These are phyloP conservation scores for Aspergillus cejpii DNA, from an alignment of 2,329 filamentous ascomycete species.

Conservation along the genomic window DNA sequence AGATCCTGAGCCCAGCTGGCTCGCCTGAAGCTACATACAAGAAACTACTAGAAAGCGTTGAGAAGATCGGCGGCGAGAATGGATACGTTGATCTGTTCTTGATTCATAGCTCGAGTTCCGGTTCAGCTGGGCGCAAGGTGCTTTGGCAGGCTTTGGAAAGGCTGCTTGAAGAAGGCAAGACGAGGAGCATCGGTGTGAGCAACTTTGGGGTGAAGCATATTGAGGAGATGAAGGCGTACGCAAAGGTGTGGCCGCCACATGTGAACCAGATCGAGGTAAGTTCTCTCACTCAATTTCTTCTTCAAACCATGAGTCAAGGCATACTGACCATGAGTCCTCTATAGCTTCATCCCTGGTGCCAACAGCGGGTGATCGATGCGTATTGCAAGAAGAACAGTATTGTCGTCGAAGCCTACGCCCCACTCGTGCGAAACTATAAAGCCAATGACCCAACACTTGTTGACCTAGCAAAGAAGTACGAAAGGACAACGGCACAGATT, in stretches of 20 bases:
- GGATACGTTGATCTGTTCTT: constrained; percentile 67
- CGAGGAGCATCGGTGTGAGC: constrained; percentile 63
- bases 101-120: constrained; percentile 58
- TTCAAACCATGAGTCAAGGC: constrained; percentile 2
- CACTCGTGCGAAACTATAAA: constrained; percentile 60
- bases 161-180: constrained; percentile 53
- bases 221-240: constrained; percentile 60
- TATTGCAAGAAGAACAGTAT: constrained; percentile 51
- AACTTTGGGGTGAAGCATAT: constrained; percentile 64
- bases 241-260: constrained; percentile 61
- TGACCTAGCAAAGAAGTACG: constrained; percentile 62
- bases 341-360: constrained; percentile 65
- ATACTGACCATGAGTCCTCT: constrained; percentile 12
- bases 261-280: constrained; percentile 67
- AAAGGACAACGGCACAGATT: constrained; percentile 68
- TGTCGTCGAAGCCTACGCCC: constrained; percentile 49
- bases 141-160: constrained; percentile 63
- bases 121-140: constrained; percentile 50
- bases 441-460: constrained; percentile 61
- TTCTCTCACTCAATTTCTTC: constrained; percentile 5
- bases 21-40: constrained; percentile 55
- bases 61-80: constrained; percentile 51
- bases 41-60: constrained; percentile 55
- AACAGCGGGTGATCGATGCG: constrained; percentile 54
- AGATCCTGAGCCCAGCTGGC: constrained; percentile 53